Conservation (phyloP, 805 yeast genomes). For the Candida sanyiensis region DNA sequence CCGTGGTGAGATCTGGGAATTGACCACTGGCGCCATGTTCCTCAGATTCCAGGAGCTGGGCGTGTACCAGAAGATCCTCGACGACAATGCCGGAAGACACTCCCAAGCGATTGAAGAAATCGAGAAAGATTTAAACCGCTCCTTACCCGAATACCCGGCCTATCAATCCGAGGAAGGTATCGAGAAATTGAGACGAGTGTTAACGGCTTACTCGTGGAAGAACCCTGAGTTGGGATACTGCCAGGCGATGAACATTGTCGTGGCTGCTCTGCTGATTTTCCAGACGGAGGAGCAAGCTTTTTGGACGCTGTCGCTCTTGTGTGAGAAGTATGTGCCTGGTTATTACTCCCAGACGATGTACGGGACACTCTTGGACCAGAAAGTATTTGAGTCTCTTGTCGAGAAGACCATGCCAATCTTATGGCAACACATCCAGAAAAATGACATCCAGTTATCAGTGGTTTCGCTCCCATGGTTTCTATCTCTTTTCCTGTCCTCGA, state of each 20-base stretch:
- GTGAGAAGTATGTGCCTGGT: conserved; percentile 88
- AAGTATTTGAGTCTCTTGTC: conserved; percentile 86
- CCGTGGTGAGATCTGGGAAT: conserved; percentile 96
- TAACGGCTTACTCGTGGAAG: conserved; percentile 94
- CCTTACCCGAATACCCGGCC: conserved; percentile 93
- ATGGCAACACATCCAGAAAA: conserved; percentile 70
- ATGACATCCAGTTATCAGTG: conserved; percentile 88
- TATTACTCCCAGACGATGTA: conserved; percentile 97
- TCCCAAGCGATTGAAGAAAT: conserved; percentile 93
- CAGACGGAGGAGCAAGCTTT: conserved; percentile 97
- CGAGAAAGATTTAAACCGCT: conserved; percentile 90
- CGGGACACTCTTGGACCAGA: conserved; percentile 90
- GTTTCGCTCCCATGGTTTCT: conserved; percentile 96
- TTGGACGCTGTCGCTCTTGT: conserved; percentile 78
- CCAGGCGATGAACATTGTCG: conserved; percentile 96
- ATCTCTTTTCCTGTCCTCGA: conserved; percentile 80
- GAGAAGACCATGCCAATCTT: conserved; percentile 84
- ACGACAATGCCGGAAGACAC: conserved; percentile 52
- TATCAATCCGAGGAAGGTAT: conserved; percentile 87
- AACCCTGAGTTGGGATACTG: conserved; percentile 97
- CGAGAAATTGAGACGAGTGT: conserved; percentile 72
- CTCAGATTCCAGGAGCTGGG: conserved; percentile 56
- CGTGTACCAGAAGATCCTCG: conserved; percentile 53
- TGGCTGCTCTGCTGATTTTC: conserved; percentile 70
- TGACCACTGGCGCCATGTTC: conserved; percentile 81